Conservation (phyloP, 345 rosid species). For the Erysimum cheiranthoides region DNA sequence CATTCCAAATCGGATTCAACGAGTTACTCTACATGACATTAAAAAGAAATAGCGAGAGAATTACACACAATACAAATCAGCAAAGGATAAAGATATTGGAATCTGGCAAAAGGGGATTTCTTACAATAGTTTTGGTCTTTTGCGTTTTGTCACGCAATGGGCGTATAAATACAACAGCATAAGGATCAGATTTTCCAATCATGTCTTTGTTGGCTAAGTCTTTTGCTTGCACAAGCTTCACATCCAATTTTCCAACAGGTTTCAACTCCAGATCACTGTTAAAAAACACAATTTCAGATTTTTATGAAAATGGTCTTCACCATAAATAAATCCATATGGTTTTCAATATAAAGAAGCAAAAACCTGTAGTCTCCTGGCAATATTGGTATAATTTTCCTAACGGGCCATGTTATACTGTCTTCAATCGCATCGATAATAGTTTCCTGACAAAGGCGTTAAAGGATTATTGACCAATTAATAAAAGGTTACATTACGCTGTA, state of each 20-base stretch:
- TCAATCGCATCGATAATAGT: slow-evolving; percentile 81
- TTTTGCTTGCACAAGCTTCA: slow-evolving; percentile 90
- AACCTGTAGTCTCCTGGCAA: slow-evolving; percentile 96
- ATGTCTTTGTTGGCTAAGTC: slow-evolving; percentile 85
- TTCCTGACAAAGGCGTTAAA: slow-evolving; percentile 56
- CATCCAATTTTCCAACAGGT: slow-evolving; percentile 90
- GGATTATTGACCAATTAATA: not conserved
- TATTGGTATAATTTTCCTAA: slow-evolving; percentile 75
- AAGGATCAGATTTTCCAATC: slow-evolving; percentile 95
- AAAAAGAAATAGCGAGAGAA: not conserved
- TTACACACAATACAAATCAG: slow-evolving; percentile 8
- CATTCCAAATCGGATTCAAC: slow-evolving; percentile 93
- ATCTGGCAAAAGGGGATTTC: slow-evolving; percentile 28
- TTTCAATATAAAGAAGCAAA: not conserved
- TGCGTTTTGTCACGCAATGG: slow-evolving; percentile 72
- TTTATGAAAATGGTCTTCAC: not conserved
- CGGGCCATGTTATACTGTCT: slow-evolving; percentile 94
- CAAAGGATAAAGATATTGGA: not conserved
- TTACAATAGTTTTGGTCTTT: slow-evolving; percentile 82
- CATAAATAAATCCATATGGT: not conserved
- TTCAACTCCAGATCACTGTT: slow-evolving; percentile 78
- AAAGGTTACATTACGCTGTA: not conserved
- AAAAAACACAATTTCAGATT: slow-evolving; percentile 20
- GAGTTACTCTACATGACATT: slow-evolving; percentile 62
- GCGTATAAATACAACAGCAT: slow-evolving; percentile 71